Evolutionary conservation across 805 yeast species (phyloP), one percentile per base, ranked within the genome.

Genomic region (Starmerella ratchasimensis): DNA sequence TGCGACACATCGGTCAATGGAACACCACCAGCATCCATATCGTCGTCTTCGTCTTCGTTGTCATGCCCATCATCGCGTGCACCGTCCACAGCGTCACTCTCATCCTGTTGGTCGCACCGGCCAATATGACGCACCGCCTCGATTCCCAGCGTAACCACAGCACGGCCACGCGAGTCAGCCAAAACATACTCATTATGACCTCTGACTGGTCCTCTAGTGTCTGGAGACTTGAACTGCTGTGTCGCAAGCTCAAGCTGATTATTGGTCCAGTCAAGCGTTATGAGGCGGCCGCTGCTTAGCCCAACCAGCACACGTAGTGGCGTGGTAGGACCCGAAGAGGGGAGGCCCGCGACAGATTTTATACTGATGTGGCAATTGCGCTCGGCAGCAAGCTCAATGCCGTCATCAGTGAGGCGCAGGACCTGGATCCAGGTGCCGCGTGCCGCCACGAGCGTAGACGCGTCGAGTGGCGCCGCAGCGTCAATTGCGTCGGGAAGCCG

Each of bases 121-220:
- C 74, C 72, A 53, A 79, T 73, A n/a, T 80, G 59, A 50, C 80
- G 81, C 50, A 70, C 72, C 44, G 68, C 69, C 54, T 88, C 95
- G 3, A 84, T 54, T 0, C 94, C 82, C 1, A 77, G 67, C 0
- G 80, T 47, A 65, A 82, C 62, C 2, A 75, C 47, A 3, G 93
- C 82, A 37, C 95, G 61, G 16, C 75, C 74, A 35, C 68, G 67
- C 0, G 82, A 75, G 53, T 84, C 95, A 1, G 72, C 69, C 0
- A 73, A 69, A 9, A 82, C 51, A 42, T 74, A 74, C 29, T 72
- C 71, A 2, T 93, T 93, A 0, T 94, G 94, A 0, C 80, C 27
- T 24, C n/a, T n/a, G n/a, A n/a, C n/a, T n/a, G n/a, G n/a, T n/a
- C n/a, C n/a, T n/a, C n/a, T n/a, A n/a, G n/a, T n/a, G n/a, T n/a